phyloP scores from a whole-genome alignment of 805 yeast genomes.

The Metschnikowia bowlesiae region DNA sequence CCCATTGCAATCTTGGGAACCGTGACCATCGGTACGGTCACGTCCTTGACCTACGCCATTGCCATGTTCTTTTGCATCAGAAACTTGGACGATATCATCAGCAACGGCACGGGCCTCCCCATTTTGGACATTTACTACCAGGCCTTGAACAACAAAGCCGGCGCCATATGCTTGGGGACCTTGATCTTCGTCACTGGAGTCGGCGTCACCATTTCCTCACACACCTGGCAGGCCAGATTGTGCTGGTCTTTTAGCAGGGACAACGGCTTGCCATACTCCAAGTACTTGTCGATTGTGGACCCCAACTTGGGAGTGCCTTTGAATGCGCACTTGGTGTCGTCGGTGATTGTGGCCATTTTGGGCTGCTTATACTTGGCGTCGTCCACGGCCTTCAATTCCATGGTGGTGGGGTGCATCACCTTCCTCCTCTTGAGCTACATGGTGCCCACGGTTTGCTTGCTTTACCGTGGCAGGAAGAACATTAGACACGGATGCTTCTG shows the following conservation, averaged over 20 bases:
- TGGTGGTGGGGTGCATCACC: slow-evolving; percentile 36
- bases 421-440: slow-evolving; percentile 34
- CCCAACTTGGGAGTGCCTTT: slow-evolving; percentile 37
- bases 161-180: slow-evolving; percentile 34
- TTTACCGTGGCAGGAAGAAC: slow-evolving; percentile 34
- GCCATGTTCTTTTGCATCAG: slow-evolving; percentile 38
- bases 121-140: slow-evolving; percentile 39
- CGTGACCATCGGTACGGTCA: slow-evolving; percentile 37
- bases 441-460: slow-evolving; percentile 33
- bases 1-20: slow-evolving; percentile 39
- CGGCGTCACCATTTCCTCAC: slow-evolving; percentile 38
- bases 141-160: slow-evolving; percentile 31
- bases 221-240: slow-evolving; percentile 43
- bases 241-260: slow-evolving; percentile 43
- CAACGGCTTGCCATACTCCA: slow-evolving; percentile 40
- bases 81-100: slow-evolving; percentile 28
- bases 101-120: slow-evolving; percentile 33
- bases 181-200: slow-evolving; percentile 33
- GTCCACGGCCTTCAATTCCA: slow-evolving; percentile 38
- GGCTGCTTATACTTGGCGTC: slow-evolving; percentile 37
- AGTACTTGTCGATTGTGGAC: slow-evolving; percentile 33
- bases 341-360: slow-evolving; percentile 30
- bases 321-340: slow-evolving; percentile 37
- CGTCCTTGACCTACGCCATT: slow-evolving; percentile 36
- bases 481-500: slow-evolving; percentile 40